Evolutionary conservation across 2,329 filamentous ascomycete species (phyloP), one percentile per base, ranked within the genome.

Genomic region (Diaporthe ampelina): DNA sequence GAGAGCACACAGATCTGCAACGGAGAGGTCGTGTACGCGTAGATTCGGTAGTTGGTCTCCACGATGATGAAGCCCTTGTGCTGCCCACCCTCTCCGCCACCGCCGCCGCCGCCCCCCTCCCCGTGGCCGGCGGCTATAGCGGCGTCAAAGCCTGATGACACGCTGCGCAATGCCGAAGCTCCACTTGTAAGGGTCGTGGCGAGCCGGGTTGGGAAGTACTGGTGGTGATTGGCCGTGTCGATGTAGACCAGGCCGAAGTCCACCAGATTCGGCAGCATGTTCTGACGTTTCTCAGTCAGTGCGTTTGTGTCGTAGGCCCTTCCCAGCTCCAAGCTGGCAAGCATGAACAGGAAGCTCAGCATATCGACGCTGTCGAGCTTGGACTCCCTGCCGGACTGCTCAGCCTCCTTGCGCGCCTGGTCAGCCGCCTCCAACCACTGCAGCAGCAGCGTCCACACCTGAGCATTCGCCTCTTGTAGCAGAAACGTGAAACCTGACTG

Each of bases 11-110:
- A 95, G 77, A 98, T 99, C 83, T 98, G 96, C 0, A 99, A 91
- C 0, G 95, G 94, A 0, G 95, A 98, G 45, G 94, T 93, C 9
- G 97, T 98, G 86, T 99, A 99, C 43, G 97, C 97, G 85, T 99
- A 99, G 78, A 99, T 86, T 35, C 97, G 94, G 86, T 98, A 98
- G 85, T 99, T 99, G 11, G 97, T 99, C 86, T 99, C 97, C 78
- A 99, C 91, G 79, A 99, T 95, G 81, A 99, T 95, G 85, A 95
- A 97, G 76, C 95, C 95, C 79, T 92, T 92, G 76, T 87, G 84
- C 24, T 89, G 86, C 70, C 83, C 80, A 32, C 83, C 79, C 24
- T 80, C 80, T 1, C 82, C 77, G 56, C 81, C 35, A 80, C 75
- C 82, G 76, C 77, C 80, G 21, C 82, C 78, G 24, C 82, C 82